Evolutionary conservation across 2,329 filamentous ascomycete genomes (phyloP).

Genomic region (Cryphonectria naterciae): DNA sequence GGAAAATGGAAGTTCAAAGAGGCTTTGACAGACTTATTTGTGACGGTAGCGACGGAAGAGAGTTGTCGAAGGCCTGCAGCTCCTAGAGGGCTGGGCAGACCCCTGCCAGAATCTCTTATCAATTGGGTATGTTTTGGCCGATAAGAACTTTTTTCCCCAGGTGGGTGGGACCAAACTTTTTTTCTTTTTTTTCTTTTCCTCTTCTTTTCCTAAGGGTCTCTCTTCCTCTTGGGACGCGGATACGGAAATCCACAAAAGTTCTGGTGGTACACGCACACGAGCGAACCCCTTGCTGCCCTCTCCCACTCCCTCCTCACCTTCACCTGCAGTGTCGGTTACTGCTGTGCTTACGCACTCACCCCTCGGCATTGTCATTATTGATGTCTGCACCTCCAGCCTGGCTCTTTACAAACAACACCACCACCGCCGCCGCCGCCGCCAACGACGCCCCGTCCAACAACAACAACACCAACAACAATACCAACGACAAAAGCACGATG

Average conservation of each 20-base stretch:
- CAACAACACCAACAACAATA: neutral
- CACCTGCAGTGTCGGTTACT: too few species aligned
- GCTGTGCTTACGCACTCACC: neutral
- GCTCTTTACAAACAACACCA: conserved; percentile 30
- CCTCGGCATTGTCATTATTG: neutral
- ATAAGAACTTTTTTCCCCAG: neutral
- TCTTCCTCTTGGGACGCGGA: neutral
- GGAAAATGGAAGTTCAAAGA: too few species aligned
- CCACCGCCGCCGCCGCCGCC: neutral
- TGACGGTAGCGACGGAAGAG: neutral
- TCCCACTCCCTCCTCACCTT: neutral
- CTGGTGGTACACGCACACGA: neutral
- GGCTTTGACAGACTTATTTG: neutral
- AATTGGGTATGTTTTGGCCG: neutral
- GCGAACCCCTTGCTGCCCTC: neutral
- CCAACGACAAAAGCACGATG: conserved; percentile 29
- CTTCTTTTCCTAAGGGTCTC: neutral
- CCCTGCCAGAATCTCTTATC: neutral
- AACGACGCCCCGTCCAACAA: conserved; percentile 12
- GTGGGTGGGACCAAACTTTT: neutral
- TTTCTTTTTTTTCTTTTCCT: neutral
- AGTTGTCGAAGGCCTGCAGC: too few species aligned
- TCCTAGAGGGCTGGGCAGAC: neutral
- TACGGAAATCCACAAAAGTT: neutral
- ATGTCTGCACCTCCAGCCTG: conserved; percentile 31